Evolutionary conservation across 139 green algal genomes (phyloP).

Genomic region (Chlamydomonas asymmetrica): DNA sequence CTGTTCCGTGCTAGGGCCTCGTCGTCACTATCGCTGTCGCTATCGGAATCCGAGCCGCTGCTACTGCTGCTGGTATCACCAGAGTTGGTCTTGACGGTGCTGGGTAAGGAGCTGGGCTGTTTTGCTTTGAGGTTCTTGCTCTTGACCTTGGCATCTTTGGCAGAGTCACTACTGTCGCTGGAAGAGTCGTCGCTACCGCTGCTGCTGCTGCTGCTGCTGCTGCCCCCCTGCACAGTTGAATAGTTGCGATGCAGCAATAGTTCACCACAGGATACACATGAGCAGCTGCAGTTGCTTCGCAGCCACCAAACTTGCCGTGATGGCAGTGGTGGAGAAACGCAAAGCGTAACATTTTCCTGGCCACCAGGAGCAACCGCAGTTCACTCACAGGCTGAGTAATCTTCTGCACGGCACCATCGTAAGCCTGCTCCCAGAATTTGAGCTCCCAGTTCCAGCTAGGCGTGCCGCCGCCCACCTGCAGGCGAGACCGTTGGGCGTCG

Average conservation of each 20-base stretch:
- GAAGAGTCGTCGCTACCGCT: neutral
- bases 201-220: slow-evolving; percentile 3
- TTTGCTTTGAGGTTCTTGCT: no score
- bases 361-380: neutral
- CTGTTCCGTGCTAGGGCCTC: slow-evolving; percentile 56
- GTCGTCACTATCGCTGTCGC: slow-evolving; percentile 31
- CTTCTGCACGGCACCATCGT: slow-evolving; percentile 55
- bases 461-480: slow-evolving; percentile 63
- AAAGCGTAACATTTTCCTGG: no score
- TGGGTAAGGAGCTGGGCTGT: neutral
- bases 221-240: slow-evolving; percentile 10
- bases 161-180: neutral
- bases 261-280: no score
- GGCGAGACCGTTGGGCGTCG: no score
- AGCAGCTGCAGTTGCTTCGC: no score
- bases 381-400: slow-evolving; percentile 37
- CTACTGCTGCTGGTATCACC: slow-evolving; percentile 12
- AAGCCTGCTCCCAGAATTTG: slow-evolving; percentile 83
- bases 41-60: slow-evolving; percentile 3
- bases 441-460: slow-evolving; percentile 61
- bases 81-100: no score
- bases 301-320: no score
- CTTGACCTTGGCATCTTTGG: neutral
- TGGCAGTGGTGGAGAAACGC: no score
- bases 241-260: neutral